Evolutionary conservation across 495 filamentous ascomycete genomes (phyloP), one percentile per base, ranked within the genome.

Genomic region (Glonium stellatum): DNA sequence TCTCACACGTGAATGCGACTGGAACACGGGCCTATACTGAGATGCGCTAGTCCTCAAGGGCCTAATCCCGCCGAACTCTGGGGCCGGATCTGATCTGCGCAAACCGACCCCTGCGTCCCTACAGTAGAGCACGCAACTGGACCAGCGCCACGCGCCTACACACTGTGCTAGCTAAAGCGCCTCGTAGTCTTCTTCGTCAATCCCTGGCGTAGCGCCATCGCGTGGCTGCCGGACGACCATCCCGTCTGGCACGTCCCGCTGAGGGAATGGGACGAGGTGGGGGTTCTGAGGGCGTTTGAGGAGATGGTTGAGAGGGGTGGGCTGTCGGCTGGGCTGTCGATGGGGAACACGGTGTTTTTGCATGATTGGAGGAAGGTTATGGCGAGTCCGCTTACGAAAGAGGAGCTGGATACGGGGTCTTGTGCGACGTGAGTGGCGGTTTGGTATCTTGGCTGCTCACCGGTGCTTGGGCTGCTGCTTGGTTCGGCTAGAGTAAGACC

Each of bases 11-110:
- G 62, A 69, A 9, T 73, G 81, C 4, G 80, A 84, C 67, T 84
- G 82, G 82, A 80, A 77, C 34, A 79, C 83, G 59, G 71, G 76
- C 6, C 66, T 82, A 11, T 80, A 84, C 61, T 85, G 82, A 82
- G 77, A 75, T 0, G 67, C 74, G 11, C 65, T 68, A 0, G 67
- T 75, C 1, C 68, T 82, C 0, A 68, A 69, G 12, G 62, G 70
- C 1, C 71, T 72, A n/a, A 60, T n/a, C 64, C 77, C 0, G 61
- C 69, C 0, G 63, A 73, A 8, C 63, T 72, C 44, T 70, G 62
- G 61, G 63, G 60, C 25, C 62, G 70, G 5, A 69, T 76, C 42
- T 62, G 74, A 23, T 70, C 75, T 55, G 49, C 75, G 27, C 71
- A 81, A 69, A 71, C 79, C 62, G 62, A 71, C 65, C 72, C 64